Conservation (phyloP, 345 rosid genomes). For the Kandelia obovata region DNA sequence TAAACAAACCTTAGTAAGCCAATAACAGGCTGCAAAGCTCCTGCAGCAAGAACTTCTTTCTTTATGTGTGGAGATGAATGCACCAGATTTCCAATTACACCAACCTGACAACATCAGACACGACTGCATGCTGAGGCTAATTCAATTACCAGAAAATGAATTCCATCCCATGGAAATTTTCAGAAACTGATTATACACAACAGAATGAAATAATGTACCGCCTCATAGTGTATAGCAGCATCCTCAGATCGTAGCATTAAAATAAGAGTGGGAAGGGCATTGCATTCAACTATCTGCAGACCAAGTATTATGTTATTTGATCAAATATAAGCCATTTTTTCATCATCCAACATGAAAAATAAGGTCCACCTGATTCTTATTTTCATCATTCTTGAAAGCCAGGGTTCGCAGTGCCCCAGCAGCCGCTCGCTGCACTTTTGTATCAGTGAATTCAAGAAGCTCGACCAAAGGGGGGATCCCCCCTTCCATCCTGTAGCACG, state of each 20-base stretch:
- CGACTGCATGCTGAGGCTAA: slow-evolving; percentile 8
- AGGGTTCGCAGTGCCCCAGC: slow-evolving; percentile 95
- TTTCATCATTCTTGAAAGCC: slow-evolving; percentile 94
- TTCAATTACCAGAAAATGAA: neutral
- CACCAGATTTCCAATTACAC: slow-evolving; percentile 92
- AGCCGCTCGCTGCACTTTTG: slow-evolving; percentile 98
- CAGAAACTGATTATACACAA: slow-evolving; percentile 6
- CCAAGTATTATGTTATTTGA: slow-evolving; percentile 12
- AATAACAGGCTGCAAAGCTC: slow-evolving; percentile 96
- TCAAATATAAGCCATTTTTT: slow-evolving; percentile 7
- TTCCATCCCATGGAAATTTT: slow-evolving; percentile 8
- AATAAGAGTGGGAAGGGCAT: slow-evolving; percentile 92
- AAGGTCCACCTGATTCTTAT: slow-evolving; percentile 70
- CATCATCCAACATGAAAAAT: slow-evolving; percentile 14
- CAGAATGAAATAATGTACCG: slow-evolving; percentile 48
- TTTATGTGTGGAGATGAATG: slow-evolving; percentile 95
- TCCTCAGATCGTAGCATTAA: slow-evolving; percentile 94
- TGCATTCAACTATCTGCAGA: slow-evolving; percentile 86
- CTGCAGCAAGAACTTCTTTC: slow-evolving; percentile 90
- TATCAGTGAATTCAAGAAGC: slow-evolving; percentile 77
- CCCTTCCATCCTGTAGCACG: slow-evolving; percentile 67
- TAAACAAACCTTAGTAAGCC: slow-evolving; percentile 70
- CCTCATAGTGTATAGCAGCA: slow-evolving; percentile 98
- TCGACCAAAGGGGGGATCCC: slow-evolving; percentile 98
- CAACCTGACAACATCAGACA: slow-evolving; percentile 48